Evolutionary conservation across 1,284 basidiomycete genomes (phyloP), one percentile per base, ranked within the genome.

Genomic region (Irpex sp.): DNA sequence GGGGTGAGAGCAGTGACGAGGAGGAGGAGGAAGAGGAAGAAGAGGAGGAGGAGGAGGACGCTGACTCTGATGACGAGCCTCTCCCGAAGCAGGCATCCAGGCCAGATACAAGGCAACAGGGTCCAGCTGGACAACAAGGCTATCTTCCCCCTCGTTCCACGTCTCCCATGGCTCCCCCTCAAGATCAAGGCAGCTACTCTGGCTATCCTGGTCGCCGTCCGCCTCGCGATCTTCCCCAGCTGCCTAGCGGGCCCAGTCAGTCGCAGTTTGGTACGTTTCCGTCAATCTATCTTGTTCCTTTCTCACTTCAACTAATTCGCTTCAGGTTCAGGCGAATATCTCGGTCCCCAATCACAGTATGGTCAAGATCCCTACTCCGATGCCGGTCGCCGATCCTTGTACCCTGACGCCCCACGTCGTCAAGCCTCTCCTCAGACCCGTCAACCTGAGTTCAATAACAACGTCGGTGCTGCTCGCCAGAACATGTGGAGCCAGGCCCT

Each of bases 401-500:
- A 73, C 68, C 83, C 74, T 40, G 75, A 75, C 38, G 71, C 82
- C 15, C 78, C 79, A 31, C 84, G 69, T 75, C 82, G 59, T 6
- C 66, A 68, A 44, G 81, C 87, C 6, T 78, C 80, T 59, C 82
- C 85, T 44, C 76, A 76, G 40, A 70, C 72, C 36, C 73, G 75
- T 49, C 72, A 71, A 58, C 63, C 73, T n/a, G 67, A 74, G 55
- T 71, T 70, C 55, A 70, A 74, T 54, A 70, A 74, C 54, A 69
- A 61, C 51, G 82, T 81, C 36, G 81, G 82, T 58, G 78, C 86
- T 54, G 78, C 85, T 51, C 84, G 86, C 58, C 88, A 89, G 65
- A 84, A 74, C 62, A 85, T 95, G 59, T 97, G 94, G 94, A 94
- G 89, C 71, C 88, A 92, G 72, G 92, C 92, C 58, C 87, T 96